Evolutionary conservation across 169 alveolate species (phyloP).

Genomic region (Cryptosporidium baileyi): DNA sequence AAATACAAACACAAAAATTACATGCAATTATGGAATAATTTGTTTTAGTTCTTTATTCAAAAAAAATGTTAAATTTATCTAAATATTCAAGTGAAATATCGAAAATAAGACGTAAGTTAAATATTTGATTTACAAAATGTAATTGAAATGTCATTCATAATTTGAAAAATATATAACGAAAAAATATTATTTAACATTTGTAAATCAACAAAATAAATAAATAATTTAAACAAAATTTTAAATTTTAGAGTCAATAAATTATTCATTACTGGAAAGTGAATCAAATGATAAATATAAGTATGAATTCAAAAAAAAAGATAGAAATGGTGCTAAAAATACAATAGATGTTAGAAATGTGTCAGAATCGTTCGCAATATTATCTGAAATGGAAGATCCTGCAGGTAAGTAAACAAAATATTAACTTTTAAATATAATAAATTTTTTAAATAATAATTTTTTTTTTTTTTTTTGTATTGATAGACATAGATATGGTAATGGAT

Average conservation of each 20-base stretch:
- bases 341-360: slow-evolving; percentile 16
- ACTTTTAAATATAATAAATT: background rate
- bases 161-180: background rate
- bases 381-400: slow-evolving; percentile 55
- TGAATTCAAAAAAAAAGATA: background rate
- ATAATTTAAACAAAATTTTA: background rate
- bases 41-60: background rate
- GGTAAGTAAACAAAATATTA: slow-evolving; percentile 10
- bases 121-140: background rate
- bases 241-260: slow-evolving; percentile 52
- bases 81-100: slow-evolving; percentile 42
- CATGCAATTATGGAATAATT: background rate
- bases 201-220: background rate
- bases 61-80: slow-evolving; percentile 15
- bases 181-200: background rate
- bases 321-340: background rate
- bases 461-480: background rate
- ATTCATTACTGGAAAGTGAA: slow-evolving; percentile 44
- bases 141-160: no score
- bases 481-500: slow-evolving; percentile 7
- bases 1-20: background rate
- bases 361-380: slow-evolving; percentile 34
- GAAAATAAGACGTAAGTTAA: slow-evolving; percentile 54
- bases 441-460: background rate
- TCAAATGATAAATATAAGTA: background rate